Base-by-base conservation (phyloP, 2,329 filamentous ascomycete genomes). In the Dactylellina leptospora region DNA sequence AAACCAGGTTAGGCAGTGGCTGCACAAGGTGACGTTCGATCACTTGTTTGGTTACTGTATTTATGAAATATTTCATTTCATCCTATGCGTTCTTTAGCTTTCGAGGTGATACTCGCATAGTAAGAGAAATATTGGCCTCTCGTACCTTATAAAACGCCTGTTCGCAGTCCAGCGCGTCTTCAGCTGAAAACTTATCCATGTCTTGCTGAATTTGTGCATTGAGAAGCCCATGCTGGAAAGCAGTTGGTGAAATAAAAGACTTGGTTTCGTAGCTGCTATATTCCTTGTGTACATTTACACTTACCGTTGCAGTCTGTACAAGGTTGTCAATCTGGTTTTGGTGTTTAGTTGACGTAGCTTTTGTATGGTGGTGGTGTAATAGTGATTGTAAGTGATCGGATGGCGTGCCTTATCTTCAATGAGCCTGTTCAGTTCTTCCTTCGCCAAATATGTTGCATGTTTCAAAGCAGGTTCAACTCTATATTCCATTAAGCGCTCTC, bases 401-500 rank as follows among this genome's bases (percentile, higher is more conserved):
- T 50, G 40, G 2, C n/a, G 40, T 10, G 27, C 28, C 18, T 48
- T 40, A 50, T 60, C 55, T 4, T 30, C 27, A 1, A 60, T 23
- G 1, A 50, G 13, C 22, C 22, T 48, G 8, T 16, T 47, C 22
- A 60, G 33, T 25, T 60, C 55, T 60, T 60, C 55, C 23, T 48
- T 47, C 11, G 55, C 55, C 6, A 13, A 9, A 23, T 20, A 9
- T 20, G 33, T 36, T 10, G 40, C 42, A 13, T 25, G 2, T 13
- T 60, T 50, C 42, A 60, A 4, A 11, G 45, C 42, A 5, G 40
- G 4, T 2, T 50, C 55, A 3, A 60, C 33, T 56, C 28, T 44
- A 4, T 42, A n/a, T 44, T 44, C 53, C 53, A 56, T 56, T n/a
- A 1, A 80, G 47, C 0, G 62, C 28, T 0, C 44, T 45, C 3